Base-by-base conservation (phyloP, 2,329 filamentous ascomycete species). In the Davidsoniella eucalypti region DNA sequence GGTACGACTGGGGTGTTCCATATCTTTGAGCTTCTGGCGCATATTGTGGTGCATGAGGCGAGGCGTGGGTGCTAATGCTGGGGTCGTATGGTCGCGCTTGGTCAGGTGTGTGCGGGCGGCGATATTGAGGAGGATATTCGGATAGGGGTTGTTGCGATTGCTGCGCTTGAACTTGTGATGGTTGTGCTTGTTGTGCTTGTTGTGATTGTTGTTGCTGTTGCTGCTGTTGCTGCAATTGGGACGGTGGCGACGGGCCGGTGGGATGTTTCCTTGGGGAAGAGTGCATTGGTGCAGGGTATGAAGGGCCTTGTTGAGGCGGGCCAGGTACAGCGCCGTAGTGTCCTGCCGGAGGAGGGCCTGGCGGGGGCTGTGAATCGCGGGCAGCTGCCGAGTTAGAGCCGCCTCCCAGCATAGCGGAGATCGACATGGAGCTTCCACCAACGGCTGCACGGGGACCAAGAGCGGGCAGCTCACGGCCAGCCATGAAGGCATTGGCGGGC, bases 61-160 rank as follows among this genome's bases (percentile, higher is more conserved):
- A 75, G 4, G 66, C 68, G 14, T 67, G 68, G 2, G 65, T 59
- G 54, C 64, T 63, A 21, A 64, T 66, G 58, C 72, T 65, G 38
- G 64, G 65, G 54, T 69, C 69, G 64, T 77, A 76, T 50, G 67
- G 66, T 57, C 75, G 71, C 44, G 72, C 68, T 54, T 80, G 78
- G 42, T 87, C 82, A n/a, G 83, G 83, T 0, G 82, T 87, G 52
- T 84, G 78, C 2, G 82, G 82, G 54, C 82, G 71, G 54, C 80
- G 72, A 61, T 75, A 82, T 21, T 53, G 52, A 4, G 73, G 70
- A 47, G 66, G 67, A 54, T 82, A 82, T 16, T 84, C 80, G 54
- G 75, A 64, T 0, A 40, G 47, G 8, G 40, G 52, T 16, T 33
- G 37, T n/a, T 50, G 51, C 9, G 18, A 4, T 21, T 2, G 18